Base-by-base conservation (phyloP, 441 rosid genomes). In the Hura crepitans region DNA sequence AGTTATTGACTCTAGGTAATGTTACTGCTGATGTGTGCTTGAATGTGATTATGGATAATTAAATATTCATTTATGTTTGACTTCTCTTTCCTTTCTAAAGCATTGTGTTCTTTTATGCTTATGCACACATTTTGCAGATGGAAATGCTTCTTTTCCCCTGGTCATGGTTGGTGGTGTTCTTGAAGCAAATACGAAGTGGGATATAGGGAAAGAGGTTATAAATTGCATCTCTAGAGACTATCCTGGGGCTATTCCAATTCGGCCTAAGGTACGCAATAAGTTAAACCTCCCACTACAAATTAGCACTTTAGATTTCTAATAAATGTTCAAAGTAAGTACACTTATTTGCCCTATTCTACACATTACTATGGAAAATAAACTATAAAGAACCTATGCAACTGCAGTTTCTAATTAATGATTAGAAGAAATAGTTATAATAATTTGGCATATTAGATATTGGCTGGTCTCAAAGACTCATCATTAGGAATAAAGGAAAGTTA, bases 111-210 rank as follows among this genome's bases (percentile, higher is more conserved):
- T 14, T 46, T 27, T 58, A 28, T 50, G 46, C 46, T 61, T 46
- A 9, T 71, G 76, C 59, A 64, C 39, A 58, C 22, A 23, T 35
- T 51, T 73, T 77, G 79, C 85, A 89, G 94, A 89, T 80, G 85
- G 85, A 74, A 85, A 77, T 47, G 79, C 71, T 70, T 69, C 81
- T 27, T 85, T 89, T 62, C 92, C 92, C 43, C 86, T 89, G 22
- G 90, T 89, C 72, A 86, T 89, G 92, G 95, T 89, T 68, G 95
- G 95, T 28, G 95, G 95, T 46, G 92, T 87, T 73, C 95, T 89
- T 59, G 86, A 81, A 77, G 91, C 86, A 49, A 85, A 85, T 62
- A 82, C 65, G 78, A 85, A 83, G 46, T 86, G 95, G 90, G 92
- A 89, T 73, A 84, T 89, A 62, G 92, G 90, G 66, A 82, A 79